Evolutionary conservation across 139 green algal genomes (phyloP).

Genomic region (Micromonas pusilla): DNA sequence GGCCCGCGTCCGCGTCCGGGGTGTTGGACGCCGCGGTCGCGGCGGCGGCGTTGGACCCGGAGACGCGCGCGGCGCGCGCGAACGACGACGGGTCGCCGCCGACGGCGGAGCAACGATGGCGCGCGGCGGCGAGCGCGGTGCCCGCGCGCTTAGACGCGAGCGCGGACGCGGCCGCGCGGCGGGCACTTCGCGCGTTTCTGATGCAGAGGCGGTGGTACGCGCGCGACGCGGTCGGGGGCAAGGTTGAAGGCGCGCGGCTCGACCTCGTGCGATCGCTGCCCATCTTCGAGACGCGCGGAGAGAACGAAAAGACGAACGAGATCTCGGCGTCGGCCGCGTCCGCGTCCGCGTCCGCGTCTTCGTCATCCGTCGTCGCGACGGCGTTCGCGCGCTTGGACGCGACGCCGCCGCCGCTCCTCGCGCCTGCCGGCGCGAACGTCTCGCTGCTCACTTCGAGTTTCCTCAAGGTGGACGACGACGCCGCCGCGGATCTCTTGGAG

Average conservation of each 20-base stretch:
- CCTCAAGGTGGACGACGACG: constrained; percentile 33
- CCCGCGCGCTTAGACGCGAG: background rate
- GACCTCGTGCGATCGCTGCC: constrained; percentile 44
- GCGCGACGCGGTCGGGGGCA: background rate
- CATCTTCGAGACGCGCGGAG: constrained; percentile 46
- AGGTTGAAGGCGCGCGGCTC: constrained; percentile 14
- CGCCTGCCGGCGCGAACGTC: constrained; percentile 39
- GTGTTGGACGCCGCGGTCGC: constrained; percentile 48
- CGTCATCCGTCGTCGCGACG: too few relatives aligned
- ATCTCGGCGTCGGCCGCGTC: background rate
- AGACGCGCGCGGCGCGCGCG: background rate
- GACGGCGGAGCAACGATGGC: background rate
- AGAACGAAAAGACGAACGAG: background rate
- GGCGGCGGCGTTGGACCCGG: constrained; percentile 14
- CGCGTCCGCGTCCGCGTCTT: too few relatives aligned
- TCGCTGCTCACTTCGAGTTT: constrained; percentile 43
- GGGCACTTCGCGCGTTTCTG: constrained; percentile 57
- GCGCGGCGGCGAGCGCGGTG: constrained; percentile 6
- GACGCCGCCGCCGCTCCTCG: constrained; percentile 35
- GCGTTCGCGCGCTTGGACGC: constrained; percentile 16
- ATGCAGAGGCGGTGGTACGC: constrained; percentile 53
- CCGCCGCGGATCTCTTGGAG: constrained; percentile 44
- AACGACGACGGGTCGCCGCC: too few relatives aligned
- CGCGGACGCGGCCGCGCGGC: constrained; percentile 37
- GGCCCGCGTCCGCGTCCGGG: constrained; percentile 43